A percentile compares a stretch with the other conserved stretches of the same genome.
Evolutionary conservation across 2,329 filamentous ascomycete species (phyloP).

Genomic region (Penicillium thymicola): DNA sequence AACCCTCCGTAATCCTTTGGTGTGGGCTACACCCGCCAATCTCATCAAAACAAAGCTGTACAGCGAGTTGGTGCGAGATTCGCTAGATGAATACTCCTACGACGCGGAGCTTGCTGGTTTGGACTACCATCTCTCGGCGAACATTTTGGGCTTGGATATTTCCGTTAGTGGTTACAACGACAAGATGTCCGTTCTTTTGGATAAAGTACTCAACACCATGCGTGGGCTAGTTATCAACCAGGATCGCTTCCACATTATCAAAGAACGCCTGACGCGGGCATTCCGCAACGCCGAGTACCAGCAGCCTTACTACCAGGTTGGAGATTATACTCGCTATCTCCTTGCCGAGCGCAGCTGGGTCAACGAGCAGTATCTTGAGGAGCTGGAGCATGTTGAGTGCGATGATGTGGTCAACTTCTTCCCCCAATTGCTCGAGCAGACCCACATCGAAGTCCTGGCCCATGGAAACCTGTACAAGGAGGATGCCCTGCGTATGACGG

Average conservation of each 20-base stretch:
- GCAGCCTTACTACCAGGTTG: constrained; percentile 85
- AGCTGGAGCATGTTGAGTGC: constrained; percentile 69
- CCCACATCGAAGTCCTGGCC: constrained; percentile 81
- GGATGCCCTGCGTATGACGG: constrained; percentile 80
- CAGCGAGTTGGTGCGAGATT: constrained; percentile 81
- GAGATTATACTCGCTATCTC: constrained; percentile 77
- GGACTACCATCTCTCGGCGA: constrained; percentile 72
- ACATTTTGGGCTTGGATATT: constrained; percentile 70
- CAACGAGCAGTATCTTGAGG: constrained; percentile 74
- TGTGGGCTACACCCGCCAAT: constrained; percentile 75
- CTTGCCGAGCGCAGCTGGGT: constrained; percentile 73
- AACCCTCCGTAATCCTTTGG: constrained; percentile 73
- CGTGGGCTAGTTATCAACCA: constrained; percentile 77
- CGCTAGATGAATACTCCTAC: constrained; percentile 88
- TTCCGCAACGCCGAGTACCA: constrained; percentile 86
- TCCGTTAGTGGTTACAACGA: constrained; percentile 91
- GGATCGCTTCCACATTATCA: constrained; percentile 88
- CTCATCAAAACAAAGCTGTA: constrained; percentile 76
- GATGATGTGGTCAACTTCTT: constrained; percentile 75
- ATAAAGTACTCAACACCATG: constrained; percentile 82
- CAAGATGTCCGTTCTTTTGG: constrained; percentile 84
- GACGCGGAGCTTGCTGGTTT: constrained; percentile 91
- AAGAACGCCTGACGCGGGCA: constrained; percentile 72
- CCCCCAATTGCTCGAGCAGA: constrained; percentile 74
- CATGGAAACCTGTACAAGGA: constrained; percentile 95